These are phyloP conservation scores for Talaromyces sp. DNA, from an alignment of 2,329 filamentous ascomycete genomes.

Conservation along the genomic window DNA sequence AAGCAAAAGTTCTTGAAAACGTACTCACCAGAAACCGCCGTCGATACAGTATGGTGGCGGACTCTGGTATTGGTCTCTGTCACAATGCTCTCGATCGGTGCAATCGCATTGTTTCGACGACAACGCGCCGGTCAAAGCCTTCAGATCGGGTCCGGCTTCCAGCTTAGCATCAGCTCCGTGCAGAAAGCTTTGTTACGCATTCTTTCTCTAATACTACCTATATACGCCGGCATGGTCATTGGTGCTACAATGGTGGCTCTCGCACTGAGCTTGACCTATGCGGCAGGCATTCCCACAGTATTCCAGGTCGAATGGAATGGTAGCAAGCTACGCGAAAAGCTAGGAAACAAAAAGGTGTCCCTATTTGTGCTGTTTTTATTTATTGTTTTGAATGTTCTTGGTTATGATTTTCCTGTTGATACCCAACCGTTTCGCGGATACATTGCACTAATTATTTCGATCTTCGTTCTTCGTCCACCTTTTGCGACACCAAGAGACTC, in stretches of 20 bases:
- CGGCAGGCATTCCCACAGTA: slow-evolving; percentile 45
- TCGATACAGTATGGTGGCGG: slow-evolving; percentile 27
- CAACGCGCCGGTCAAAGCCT: slow-evolving; percentile 19
- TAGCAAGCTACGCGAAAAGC: slow-evolving; percentile 23
- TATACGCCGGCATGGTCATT: slow-evolving; percentile 57
- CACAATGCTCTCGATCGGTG: slow-evolving; percentile 35
- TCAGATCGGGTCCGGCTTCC: slow-evolving; percentile 13
- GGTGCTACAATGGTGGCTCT: slow-evolving; percentile 56
- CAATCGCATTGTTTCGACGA: slow-evolving; percentile 27
- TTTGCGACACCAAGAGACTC: slow-evolving; percentile 29
- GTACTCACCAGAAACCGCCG: slow-evolving; percentile 20
- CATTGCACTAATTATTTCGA: slow-evolving; percentile 45
- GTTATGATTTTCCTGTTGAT: slow-evolving; percentile 34
- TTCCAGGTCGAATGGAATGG: slow-evolving; percentile 21
- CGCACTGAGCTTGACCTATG: slow-evolving; percentile 48
- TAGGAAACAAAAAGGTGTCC: slow-evolving; percentile 32
- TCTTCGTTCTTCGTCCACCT: slow-evolving; percentile 52
- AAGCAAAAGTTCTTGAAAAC: slow-evolving; percentile 18
- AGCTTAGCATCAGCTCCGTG: slow-evolving; percentile 21
- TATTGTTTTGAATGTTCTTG: slow-evolving; percentile 30
- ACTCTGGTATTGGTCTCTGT: slow-evolving; percentile 32
- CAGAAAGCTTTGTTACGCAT: slow-evolving; percentile 34
- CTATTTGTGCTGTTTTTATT: slow-evolving; percentile 28
- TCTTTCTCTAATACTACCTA: slow-evolving; percentile 51
- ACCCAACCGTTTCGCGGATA: slow-evolving; percentile 48